phyloP scores from a whole-genome alignment of 2,329 filamentous ascomycete species.

The Rosellinia necatrix region DNA sequence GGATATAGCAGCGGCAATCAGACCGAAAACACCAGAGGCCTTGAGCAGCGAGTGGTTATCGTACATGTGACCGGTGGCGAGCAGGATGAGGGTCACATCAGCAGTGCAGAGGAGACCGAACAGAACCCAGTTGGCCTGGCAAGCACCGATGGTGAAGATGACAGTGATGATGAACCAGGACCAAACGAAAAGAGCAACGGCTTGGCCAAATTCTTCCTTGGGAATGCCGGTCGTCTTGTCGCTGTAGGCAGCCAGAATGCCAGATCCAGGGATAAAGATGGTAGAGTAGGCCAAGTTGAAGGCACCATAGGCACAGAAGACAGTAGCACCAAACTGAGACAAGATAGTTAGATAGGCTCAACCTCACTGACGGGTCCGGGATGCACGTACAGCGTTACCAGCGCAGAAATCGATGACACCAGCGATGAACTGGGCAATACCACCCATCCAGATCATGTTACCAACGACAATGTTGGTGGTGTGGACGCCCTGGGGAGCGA shows the following conservation, averaged over 20 bases:
- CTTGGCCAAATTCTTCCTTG: conserved; percentile 33
- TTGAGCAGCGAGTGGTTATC: conserved; percentile 26
- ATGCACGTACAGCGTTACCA: conserved; percentile 34
- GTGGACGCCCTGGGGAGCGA: conserved; percentile 29
- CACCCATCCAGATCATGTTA: conserved; percentile 45
- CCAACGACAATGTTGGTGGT: conserved; percentile 40
- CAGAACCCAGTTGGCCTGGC: conserved; percentile 32
- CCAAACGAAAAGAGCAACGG: conserved; percentile 37
- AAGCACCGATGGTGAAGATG: conserved; percentile 36
- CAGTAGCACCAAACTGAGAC: conserved; percentile 42
- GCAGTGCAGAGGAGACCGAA: conserved; percentile 30
- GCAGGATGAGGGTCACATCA: conserved; percentile 33
- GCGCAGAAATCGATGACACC: conserved; percentile 34
- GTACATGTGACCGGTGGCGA: conserved; percentile 33
- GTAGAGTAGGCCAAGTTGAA: conserved; percentile 47
- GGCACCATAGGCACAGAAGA: conserved; percentile 46
- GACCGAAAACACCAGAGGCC: conserved; percentile 33
- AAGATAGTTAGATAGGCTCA: conserved; percentile 5
- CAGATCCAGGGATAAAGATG: conserved; percentile 45
- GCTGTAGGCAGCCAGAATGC: conserved; percentile 45
- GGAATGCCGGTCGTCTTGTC: conserved; percentile 36
- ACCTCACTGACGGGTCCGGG: neutral
- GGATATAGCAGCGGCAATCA: conserved; percentile 28
- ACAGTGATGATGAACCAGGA: conserved; percentile 37
- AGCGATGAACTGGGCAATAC: conserved; percentile 37